Base-by-base conservation (phyloP, 768 basidiomycete species). In the Cubamyces lactineus region DNA sequence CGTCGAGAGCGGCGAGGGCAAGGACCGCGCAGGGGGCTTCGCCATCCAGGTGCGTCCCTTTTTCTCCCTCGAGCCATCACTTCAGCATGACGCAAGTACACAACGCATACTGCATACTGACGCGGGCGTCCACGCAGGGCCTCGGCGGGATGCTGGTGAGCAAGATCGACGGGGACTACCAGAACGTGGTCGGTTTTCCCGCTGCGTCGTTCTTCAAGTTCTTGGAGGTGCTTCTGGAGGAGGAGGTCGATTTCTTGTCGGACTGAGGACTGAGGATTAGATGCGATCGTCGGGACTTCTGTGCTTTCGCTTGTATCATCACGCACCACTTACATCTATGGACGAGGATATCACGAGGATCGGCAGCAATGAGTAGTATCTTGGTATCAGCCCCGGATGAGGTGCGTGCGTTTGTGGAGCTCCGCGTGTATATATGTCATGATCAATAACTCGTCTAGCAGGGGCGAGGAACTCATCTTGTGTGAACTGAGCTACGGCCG, bases 151-250 rank as follows among this genome's bases (percentile, higher is more conserved):
- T 94, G 47, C 78, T 98, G 42, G 76, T 98, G 55, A 82, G 91
- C 53, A 91, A 92, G 69, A 83, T 97, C 23, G 91, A 96, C 52
- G 95, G 94, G 0, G 92, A 94, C 67, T 96, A 88, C 70, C 81
- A 91, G 66, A 98, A 97, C 67, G 88, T 92, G 1, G 94, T 95
- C 15, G 96, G 95, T 4, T 98, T 97, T 73, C 96, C 96, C 1
- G 91, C 86, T 0, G 84, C 93, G 5, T 89, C 91, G 8, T 94
- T 94, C 75, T 87, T 93, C 74, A 84, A 84, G 48, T 82, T 89
- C 51, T 68, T 94, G 43, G 87, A 90, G 53, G 66, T 82, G n/a
- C 71, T 91, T 12, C 77, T 85, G 12, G 89, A 91, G 26, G 90
- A 94, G 53, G 91, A 93, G 55, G 78, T 80, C 0, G 91, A 92